A percentile compares a stretch with the other conserved stretches of the same genome.
These are phyloP conservation scores for Acer saccharum DNA, from an alignment of 345 rosid species.

Conservation along the genomic window DNA sequence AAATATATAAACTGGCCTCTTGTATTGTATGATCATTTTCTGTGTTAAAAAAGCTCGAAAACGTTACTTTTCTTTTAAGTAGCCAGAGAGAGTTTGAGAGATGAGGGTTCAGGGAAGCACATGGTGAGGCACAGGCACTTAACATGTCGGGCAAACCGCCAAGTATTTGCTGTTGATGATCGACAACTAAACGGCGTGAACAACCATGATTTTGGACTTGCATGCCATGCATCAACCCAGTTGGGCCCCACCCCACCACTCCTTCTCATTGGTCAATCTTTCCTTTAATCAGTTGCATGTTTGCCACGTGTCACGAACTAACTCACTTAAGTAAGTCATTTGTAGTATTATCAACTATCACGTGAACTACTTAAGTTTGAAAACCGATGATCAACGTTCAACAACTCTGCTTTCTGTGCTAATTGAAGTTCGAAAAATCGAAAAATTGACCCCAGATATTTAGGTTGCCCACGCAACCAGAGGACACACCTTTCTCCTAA, in stretches of 20 bases:
- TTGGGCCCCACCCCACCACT: not conserved
- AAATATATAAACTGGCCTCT: too few relatives aligned
- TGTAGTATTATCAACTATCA: conserved; percentile 4
- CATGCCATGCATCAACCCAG: not conserved
- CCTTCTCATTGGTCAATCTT: conserved; percentile 9
- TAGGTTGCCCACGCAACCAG: not conserved
- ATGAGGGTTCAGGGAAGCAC: not conserved
- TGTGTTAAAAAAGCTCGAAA: not conserved
- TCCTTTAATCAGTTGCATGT: conserved; percentile 32
- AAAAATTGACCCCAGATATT: not conserved
- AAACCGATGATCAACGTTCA: not conserved
- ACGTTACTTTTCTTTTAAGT: not conserved
- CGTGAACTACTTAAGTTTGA: conserved; percentile 18
- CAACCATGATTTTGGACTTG: conserved; percentile 5
- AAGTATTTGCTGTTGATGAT: conserved; percentile 4
- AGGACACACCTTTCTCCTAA: not conserved
- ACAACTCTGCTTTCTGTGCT: not conserved
- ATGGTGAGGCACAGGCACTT: conserved; percentile 8
- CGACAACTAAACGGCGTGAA: conserved; percentile 16
- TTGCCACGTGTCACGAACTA: conserved; percentile 25
- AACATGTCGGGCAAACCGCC: conserved; percentile 27
- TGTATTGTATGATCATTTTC: not conserved
- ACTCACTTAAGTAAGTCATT: not conserved
- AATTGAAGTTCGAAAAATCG: not conserved
- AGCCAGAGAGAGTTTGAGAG: not conserved